A percentile compares a stretch with the other conserved stretches of the same genome.
These are phyloP conservation scores for Paraphoma sp. DNA, from an alignment of 2,329 filamentous ascomycete genomes.

Conservation along the genomic window DNA sequence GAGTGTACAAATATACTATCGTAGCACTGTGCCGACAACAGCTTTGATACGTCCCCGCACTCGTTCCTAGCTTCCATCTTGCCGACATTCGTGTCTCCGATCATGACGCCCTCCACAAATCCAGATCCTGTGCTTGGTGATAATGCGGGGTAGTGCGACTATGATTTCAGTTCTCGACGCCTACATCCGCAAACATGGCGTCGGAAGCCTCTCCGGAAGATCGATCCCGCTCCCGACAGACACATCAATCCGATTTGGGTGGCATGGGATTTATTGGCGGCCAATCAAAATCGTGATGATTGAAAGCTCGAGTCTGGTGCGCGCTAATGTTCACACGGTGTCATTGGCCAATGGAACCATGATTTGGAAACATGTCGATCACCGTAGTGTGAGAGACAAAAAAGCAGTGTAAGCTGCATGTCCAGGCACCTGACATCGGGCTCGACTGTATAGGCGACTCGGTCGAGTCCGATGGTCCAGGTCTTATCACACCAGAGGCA, in stretches of 20 bases:
- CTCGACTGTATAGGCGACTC: too few relatives aligned
- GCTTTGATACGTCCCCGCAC: not conserved
- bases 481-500: too few relatives aligned
- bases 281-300: not conserved
- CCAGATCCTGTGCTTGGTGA: not conserved
- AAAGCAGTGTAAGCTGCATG: not conserved
- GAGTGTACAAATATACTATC: not conserved
- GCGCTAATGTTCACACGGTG: not conserved
- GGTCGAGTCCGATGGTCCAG: too few relatives aligned
- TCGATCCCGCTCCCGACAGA: slow-evolving; percentile 1
- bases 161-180: slow-evolving; percentile 15
- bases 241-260: not conserved
- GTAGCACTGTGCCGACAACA: not conserved
- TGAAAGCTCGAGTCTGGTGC: not conserved
- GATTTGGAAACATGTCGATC: not conserved
- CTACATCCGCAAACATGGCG: not conserved
- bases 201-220: slow-evolving; percentile 15
- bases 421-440: not conserved
- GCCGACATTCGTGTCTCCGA: slow-evolving; percentile 7
- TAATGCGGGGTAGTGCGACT: slow-evolving; percentile 19
- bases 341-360: not conserved
- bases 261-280: not conserved
- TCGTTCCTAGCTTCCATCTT: slow-evolving; percentile 13
- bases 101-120: not conserved
- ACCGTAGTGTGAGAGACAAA: not conserved